Percentiles rank a stretch among this genome's conserved stretches.
phyloP scores from a whole-genome alignment of 208 protist genomes.

The Crithidia sp. region DNA sequence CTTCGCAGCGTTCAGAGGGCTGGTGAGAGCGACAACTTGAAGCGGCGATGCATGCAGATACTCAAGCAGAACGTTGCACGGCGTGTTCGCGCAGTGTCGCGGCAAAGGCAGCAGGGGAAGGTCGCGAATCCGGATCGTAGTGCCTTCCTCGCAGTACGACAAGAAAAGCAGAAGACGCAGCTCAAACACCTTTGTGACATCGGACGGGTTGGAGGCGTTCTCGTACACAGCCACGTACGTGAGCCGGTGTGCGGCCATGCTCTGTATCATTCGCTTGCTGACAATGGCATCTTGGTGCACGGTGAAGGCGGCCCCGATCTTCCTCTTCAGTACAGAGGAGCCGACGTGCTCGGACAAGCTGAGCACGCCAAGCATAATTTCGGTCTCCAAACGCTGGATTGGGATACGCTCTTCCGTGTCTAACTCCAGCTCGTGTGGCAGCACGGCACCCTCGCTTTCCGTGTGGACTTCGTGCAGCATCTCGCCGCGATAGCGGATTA shows the following conservation, averaged over 20 bases:
- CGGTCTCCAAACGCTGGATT: slow-evolving; percentile 57
- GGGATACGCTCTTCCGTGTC: slow-evolving; percentile 25
- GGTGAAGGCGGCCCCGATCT: slow-evolving; percentile 51
- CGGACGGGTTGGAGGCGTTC: slow-evolving; percentile 44
- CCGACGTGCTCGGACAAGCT: slow-evolving; percentile 66
- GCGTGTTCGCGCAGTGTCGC: slow-evolving; percentile 45
- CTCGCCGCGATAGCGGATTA: slow-evolving; percentile 48
- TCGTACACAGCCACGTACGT: slow-evolving; percentile 65
- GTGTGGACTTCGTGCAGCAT: slow-evolving; percentile 15
- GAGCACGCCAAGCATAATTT: slow-evolving; percentile 76
- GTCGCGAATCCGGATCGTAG: slow-evolving; percentile 51
- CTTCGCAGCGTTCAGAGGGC: slow-evolving; percentile 25
- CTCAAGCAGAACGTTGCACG: slow-evolving; percentile 51
- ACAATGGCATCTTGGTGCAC: slow-evolving; percentile 59
- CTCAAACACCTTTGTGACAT: slow-evolving; percentile 62
- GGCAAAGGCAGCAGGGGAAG: slow-evolving; percentile 53
- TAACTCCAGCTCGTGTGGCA: slow-evolving; percentile 46
- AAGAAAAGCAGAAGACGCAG: slow-evolving; percentile 64
- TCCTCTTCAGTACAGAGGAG: slow-evolving; percentile 42
- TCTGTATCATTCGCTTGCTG: slow-evolving; percentile 50
- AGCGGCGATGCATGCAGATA: slow-evolving; percentile 53
- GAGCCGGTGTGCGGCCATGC: slow-evolving; percentile 46
- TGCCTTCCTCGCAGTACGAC: slow-evolving; percentile 45
- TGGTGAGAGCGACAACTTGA: slow-evolving; percentile 48
- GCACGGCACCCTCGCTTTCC: slow-evolving; percentile 17